Evolutionary conservation across 2,329 filamentous ascomycete species (phyloP), one percentile per base, ranked within the genome.

Genomic region (Ceratocystis papillata): DNA sequence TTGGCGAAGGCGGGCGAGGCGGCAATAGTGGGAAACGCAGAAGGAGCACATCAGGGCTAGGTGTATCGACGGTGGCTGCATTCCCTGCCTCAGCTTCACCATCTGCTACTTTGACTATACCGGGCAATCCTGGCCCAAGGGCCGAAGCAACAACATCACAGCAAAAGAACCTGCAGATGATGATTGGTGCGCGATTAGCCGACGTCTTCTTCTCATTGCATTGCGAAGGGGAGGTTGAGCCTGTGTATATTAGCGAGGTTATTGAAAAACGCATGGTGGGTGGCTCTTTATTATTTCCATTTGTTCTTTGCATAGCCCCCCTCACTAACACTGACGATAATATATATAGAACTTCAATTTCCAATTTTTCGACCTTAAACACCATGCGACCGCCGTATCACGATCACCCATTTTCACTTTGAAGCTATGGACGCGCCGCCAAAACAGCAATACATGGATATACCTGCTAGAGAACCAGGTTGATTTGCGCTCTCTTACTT

Each of bases 191-290:
- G 70, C 82, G 89, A 6, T 83, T 88, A 33, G 90, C 87, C n/a
- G 88, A 96, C 76, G 86, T 87, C 17, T 96, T 96, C 80, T 94
- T 96, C 75, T 89, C 90, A 2, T 73, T 96, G 63, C 92, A 96
- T 74, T 53, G 55, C 20, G 78, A 83, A 1, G 82, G 77, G 2
- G 76, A 84, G 63, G 76, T 80, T 60, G 86, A 90, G 17, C 91
- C 93, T 0, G 77, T 96, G n/a, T 96, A 96, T 74, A 83, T 96
- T 71, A 96, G 91, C 72, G 93, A 97, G 76, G 80, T 88, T 25
- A 83, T 86, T 33, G 83, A 88, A 70, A 85, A 85, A 72, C 86
- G 89, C n/a, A 91, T 90, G 76, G 81, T 83, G 75, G 59, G 69
- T 66, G 48, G 28, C 17, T 17, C 30, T 37, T 5, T 45, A 20